Conservation (phyloP, 2,329 filamentous ascomycete species). For the Aspergillus awamori region DNA sequence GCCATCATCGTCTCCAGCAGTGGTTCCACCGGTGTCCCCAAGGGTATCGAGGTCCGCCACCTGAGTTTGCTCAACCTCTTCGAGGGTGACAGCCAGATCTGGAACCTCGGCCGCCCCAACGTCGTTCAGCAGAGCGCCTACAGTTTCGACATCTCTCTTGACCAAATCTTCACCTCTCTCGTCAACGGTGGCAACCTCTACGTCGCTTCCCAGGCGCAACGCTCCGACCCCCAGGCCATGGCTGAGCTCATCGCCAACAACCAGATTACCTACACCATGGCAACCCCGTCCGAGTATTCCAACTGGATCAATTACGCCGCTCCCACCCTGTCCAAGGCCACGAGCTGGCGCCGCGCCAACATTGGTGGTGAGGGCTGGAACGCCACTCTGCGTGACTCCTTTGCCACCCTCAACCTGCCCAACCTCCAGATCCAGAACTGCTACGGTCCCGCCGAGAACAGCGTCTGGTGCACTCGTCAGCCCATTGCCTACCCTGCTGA, state of each 20-base stretch:
- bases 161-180: constrained; percentile 10
- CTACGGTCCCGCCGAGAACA: constrained; percentile 35
- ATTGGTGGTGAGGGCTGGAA: constrained; percentile 28
- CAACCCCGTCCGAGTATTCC: constrained; percentile 6
- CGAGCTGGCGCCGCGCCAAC: constrained; percentile 14
- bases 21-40: constrained; percentile 12
- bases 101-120: background rate
- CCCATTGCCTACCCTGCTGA: constrained; percentile 16
- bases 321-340: background rate
- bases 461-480: constrained; percentile 21
- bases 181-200: constrained; percentile 6
- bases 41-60: constrained; percentile 10
- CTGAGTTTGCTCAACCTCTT: background rate
- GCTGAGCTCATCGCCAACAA: background rate
- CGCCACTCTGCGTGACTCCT: constrained; percentile 10
- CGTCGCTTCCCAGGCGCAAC: background rate
- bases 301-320: background rate
- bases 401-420: constrained; percentile 16
- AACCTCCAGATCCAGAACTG: constrained; percentile 26
- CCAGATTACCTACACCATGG: background rate
- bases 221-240: background rate
- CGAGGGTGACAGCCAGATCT: background rate
- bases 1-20: constrained; percentile 14
- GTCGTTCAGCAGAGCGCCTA: constrained; percentile 13
- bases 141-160: constrained; percentile 9